Base-by-base conservation (phyloP, 2,329 filamentous ascomycete genomes). In the Exophiala alcalophila region DNA sequence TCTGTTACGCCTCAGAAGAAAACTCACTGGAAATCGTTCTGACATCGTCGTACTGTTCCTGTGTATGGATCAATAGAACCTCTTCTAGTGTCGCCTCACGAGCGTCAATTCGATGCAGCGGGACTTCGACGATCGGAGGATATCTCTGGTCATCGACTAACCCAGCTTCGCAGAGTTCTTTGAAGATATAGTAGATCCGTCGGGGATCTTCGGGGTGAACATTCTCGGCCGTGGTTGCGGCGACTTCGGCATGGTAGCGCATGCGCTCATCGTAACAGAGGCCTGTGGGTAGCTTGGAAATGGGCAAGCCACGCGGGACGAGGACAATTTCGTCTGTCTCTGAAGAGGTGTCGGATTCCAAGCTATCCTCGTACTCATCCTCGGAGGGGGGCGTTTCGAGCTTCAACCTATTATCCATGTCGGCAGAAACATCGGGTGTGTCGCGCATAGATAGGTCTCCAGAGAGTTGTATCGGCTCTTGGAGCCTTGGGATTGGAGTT, bases 121-220 rank as follows among this genome's bases (percentile, higher is more conserved):
- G 72, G 33, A 71, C 70, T n/a, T 73, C 65, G 2, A 69, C 67
- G n/a, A 76, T 61, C 6, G 54, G 42, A 1, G 69, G 67, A 4
- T 67, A 69, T 18, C 64, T 62, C 12, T 70, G 67, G 23, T 82
- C 76, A 54, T 76, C 89, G 5, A 95, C 80, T 2, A 97, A 74
- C 0, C 88, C 90, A 26, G 83, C 84, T 54, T 83, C 77, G 61
- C 85, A 88, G 56, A 98, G 84, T 26, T 86, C 86, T 56, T 86
- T 84, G 74, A 92, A 95, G 55, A 98, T 98, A 58, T 86, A 84
- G 57, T 90, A 86, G 47, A 98, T 96, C 10, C 92, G 81, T 19
- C 88, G 76, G 1, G 92, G 92, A 58, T 98, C 92, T 64, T 98
- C 92, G 0, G 92, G 92, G 59, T 98, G 92, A 37, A 94, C 83